A percentile compares a stretch with the other conserved stretches of the same genome.
Evolutionary conservation across 2,329 filamentous ascomycete genomes (phyloP).

Genomic region (Alternaria incomplexa): DNA sequence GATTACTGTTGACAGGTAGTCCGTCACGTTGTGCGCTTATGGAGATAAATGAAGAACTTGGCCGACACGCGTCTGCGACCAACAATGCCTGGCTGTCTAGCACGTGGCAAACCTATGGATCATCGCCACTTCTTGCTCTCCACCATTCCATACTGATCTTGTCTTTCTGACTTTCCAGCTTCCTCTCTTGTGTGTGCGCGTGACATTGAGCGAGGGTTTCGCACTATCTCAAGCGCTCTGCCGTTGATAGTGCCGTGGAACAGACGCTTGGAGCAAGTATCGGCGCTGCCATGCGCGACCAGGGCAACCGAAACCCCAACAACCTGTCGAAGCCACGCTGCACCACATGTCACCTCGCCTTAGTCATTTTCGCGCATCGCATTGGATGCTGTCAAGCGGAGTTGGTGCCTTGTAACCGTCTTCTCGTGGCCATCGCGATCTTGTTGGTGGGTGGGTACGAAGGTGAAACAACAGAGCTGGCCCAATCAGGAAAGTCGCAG

Average conservation of each 20-base stretch:
- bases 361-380: not conserved
- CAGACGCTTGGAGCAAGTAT: not conserved
- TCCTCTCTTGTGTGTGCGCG: not conserved
- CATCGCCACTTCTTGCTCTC: not conserved
- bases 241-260: not conserved
- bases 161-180: not conserved
- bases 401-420: not conserved
- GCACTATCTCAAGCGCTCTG: not conserved
- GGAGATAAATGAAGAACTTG: not conserved
- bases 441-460: conserved; percentile 10
- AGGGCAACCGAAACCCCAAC: not conserved
- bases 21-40: not conserved
- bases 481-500: conserved; percentile 20
- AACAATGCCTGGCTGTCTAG: not conserved
- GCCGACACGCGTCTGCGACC: not conserved
- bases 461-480: conserved; percentile 6
- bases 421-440: not conserved
- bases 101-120: not conserved
- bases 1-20: conserved; percentile 48
- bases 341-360: conserved; percentile 3
- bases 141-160: not conserved
- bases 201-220: not conserved
- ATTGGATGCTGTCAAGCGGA: not conserved
- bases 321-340: not conserved
- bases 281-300: not conserved